Conservation (phyloP, 192 early-diverging fungal species). For the Diversispora eburnea region DNA sequence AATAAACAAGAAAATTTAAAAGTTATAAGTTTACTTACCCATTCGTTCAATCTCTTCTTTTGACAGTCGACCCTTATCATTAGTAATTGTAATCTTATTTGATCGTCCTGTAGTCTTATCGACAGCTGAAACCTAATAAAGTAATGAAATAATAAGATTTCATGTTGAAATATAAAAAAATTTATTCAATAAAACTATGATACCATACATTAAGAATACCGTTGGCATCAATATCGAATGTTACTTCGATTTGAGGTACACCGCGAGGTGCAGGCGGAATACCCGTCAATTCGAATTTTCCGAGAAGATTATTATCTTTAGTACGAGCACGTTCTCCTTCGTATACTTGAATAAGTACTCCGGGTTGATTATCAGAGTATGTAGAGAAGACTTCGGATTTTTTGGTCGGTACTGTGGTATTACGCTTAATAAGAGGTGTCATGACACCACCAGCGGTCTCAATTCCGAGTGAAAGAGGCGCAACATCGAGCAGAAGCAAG, state of each 20-base stretch:
- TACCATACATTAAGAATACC: conserved; percentile 87
- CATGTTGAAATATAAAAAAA: conserved; percentile 33
- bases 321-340: conserved; percentile 97
- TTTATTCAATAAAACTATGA: conserved; percentile 1
- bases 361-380: conserved; percentile 97
- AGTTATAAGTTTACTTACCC: conserved; percentile 35
- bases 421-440: conserved; percentile 96
- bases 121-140: conserved; percentile 51
- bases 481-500: conserved; percentile 91
- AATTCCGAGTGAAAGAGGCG: conserved; percentile 96
- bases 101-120: conserved; percentile 93
- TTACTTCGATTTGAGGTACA: conserved; percentile 95
- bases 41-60: conserved; percentile 99
- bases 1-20: background rate
- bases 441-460: conserved; percentile 99
- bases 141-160: conserved; percentile 36
- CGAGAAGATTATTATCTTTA: conserved; percentile 98
- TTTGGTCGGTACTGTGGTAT: conserved; percentile 97
- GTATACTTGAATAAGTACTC: conserved; percentile 95
- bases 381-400: conserved; percentile 99
- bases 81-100: conserved; percentile 99
- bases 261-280: conserved; percentile 96
- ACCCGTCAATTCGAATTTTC: conserved; percentile 96
- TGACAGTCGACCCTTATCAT: conserved; percentile 96
- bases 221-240: conserved; percentile 97